Base-by-base conservation (phyloP, 2,329 filamentous ascomycete species). In the Rugonectria rugulosa region DNA sequence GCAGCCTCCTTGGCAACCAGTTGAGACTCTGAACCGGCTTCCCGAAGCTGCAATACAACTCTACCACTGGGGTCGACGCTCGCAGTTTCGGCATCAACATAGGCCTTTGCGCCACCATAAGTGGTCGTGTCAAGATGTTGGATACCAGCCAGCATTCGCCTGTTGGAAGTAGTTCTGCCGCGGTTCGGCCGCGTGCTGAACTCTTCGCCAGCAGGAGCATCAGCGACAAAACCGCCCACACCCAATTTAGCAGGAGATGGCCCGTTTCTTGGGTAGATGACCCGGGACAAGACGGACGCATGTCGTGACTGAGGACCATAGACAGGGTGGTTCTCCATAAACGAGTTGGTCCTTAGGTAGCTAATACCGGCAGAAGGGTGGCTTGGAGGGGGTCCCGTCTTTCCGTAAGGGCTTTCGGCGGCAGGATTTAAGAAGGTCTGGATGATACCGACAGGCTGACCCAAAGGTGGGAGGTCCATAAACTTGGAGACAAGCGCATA, bases 301-400 rank as follows among this genome's bases (percentile, higher is more conserved):
- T 79, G 79, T 21, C 75, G 61, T 48, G 69, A 74, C 67, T 86
- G 85, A 9, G 85, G 85, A 2, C 85, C 85, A 64, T 87, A 86
- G 19, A 85, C 63, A 2, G 85, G 81, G 68, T 88, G 84, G 69
- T 87, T 87, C 55, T 84, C 79, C 63, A 83, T 71, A 69, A 77
- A 83, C 32, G 79, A 76, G 31, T 71, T 72, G 1, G 83, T 85
- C 47, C 85, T 81, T 53, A 87, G 73, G 70, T 88, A 88, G 49
- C 84, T 85, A 47, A 88, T 75, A 55, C 85, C 85, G 26, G 81
- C 85, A 12, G 85, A 88, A 4, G 85, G 85, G 61, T 88, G 85
- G 17, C 81, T 85, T 7, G 77, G 74, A 1, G 85, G 85, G n/a
- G 85, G 85, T 2, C 85, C 85, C 12, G 74, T 69, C 42, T 75